A percentile compares a stretch with the other conserved stretches of the same genome.
Evolutionary conservation across 768 basidiomycete genomes (phyloP).

Genomic region (Hygrophorus pudorinus): DNA sequence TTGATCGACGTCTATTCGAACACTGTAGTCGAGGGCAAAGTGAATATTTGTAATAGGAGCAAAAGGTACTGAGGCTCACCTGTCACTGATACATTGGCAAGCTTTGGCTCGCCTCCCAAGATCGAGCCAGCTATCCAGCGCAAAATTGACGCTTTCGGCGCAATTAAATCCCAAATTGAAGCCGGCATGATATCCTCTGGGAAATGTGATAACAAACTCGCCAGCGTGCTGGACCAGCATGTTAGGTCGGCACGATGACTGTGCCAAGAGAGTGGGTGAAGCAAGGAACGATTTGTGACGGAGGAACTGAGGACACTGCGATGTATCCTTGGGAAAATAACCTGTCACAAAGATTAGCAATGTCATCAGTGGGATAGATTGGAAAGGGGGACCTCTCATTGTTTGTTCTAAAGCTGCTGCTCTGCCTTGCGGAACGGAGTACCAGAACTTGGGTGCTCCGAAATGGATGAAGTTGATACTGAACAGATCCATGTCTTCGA

Average conservation of each 20-base stretch:
- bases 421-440: constrained; percentile 84
- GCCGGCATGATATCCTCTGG: constrained; percentile 91
- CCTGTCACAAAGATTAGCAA: constrained; percentile 32
- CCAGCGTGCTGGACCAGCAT: constrained; percentile 84
- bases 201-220: constrained; percentile 96
- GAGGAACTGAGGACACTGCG: constrained; percentile 84
- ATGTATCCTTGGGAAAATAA: constrained; percentile 82
- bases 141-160: constrained; percentile 96
- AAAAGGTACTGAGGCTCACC: constrained; percentile 29
- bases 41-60: background rate
- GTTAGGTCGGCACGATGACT: constrained; percentile 75
- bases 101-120: constrained; percentile 72
- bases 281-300: constrained; percentile 95
- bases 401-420: constrained; percentile 76
- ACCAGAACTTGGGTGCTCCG: constrained; percentile 96
- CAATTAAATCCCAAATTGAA: constrained; percentile 97
- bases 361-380: constrained; percentile 3
- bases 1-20: constrained; percentile 88
- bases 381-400: constrained; percentile 62
- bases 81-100: constrained; percentile 66
- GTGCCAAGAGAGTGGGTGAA: constrained; percentile 74
- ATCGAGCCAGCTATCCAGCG: constrained; percentile 89
- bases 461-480: constrained; percentile 99
- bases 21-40: constrained; percentile 34
- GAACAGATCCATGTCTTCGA: constrained; percentile 99